These are phyloP conservation scores for Pascua sp. DNA, from an alignment of 1,284 basidiomycete genomes.

Conservation along the genomic window DNA sequence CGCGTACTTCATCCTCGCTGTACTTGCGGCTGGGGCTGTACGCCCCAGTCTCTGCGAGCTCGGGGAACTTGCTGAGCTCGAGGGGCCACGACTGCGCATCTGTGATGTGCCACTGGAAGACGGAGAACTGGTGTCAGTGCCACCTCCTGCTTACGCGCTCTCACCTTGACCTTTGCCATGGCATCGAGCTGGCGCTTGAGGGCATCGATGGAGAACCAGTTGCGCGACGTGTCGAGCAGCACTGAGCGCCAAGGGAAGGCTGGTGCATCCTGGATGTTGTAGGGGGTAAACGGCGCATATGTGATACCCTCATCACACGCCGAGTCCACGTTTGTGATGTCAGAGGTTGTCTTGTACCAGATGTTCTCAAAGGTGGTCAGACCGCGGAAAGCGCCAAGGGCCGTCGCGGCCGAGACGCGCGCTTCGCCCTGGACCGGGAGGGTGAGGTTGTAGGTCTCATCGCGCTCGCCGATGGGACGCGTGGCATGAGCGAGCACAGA, in stretches of 20 bases:
- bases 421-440: constrained; percentile 3
- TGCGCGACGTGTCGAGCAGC: constrained; percentile 67
- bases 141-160: not conserved
- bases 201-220: constrained; percentile 5
- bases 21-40: constrained; percentile 55
- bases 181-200: constrained; percentile 61
- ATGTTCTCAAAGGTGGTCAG: constrained; percentile 78
- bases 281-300: constrained; percentile 38
- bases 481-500: not conserved
- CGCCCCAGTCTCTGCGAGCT: constrained; percentile 60
- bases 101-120: constrained; percentile 55
- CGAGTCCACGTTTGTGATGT: too few species aligned
- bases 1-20: constrained; percentile 58
- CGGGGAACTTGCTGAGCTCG: constrained; percentile 59
- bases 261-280: constrained; percentile 48
- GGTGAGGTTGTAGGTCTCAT: constrained; percentile 7
- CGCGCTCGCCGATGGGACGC: not conserved
- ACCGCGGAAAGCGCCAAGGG: constrained; percentile 57
- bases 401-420: not conserved
- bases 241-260: constrained; percentile 61
- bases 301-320: not conserved
- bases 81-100: constrained; percentile 62
- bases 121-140: constrained; percentile 55
- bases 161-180: constrained; percentile 80
- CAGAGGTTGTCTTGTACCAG: constrained; percentile 3